These are phyloP conservation scores for Xylaria bambusicola DNA, from an alignment of 495 filamentous ascomycete species.

Conservation along the genomic window DNA sequence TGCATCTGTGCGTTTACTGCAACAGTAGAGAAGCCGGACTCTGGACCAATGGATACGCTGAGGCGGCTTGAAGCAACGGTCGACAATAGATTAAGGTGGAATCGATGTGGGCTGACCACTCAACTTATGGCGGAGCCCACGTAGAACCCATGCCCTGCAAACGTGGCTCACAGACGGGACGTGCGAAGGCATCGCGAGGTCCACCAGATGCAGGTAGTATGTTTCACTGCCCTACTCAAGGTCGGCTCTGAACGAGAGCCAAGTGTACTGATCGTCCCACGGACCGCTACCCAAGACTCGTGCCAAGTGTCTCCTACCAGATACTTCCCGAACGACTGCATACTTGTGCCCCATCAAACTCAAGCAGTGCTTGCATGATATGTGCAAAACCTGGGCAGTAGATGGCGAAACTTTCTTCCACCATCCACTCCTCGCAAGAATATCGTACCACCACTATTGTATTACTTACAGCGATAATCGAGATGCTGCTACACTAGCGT, in stretches of 20 bases:
- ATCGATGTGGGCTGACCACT: neutral
- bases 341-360: too few species aligned
- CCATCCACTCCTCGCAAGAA: neutral
- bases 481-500: neutral
- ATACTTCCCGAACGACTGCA: too few species aligned
- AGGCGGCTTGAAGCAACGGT: conserved; percentile 1
- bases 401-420: too few species aligned
- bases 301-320: too few species aligned
- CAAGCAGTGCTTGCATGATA: too few species aligned
- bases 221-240: neutral
- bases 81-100: neutral
- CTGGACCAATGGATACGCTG: neutral
- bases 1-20: too few species aligned
- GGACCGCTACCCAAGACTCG: neutral
- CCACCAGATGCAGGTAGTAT: neutral
- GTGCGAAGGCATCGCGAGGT: neutral
- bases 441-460: conserved; percentile 6
- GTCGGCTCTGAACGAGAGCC: neutral
- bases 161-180: neutral
- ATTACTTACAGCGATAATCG: conserved; percentile 13
- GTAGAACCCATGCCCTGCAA: neutral
- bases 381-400: too few species aligned
- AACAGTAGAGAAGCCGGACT: neutral
- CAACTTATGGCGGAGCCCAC: neutral
- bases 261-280: neutral